Evolutionary conservation across 345 rosid genomes (phyloP).

Genomic region (Salix brachista): DNA sequence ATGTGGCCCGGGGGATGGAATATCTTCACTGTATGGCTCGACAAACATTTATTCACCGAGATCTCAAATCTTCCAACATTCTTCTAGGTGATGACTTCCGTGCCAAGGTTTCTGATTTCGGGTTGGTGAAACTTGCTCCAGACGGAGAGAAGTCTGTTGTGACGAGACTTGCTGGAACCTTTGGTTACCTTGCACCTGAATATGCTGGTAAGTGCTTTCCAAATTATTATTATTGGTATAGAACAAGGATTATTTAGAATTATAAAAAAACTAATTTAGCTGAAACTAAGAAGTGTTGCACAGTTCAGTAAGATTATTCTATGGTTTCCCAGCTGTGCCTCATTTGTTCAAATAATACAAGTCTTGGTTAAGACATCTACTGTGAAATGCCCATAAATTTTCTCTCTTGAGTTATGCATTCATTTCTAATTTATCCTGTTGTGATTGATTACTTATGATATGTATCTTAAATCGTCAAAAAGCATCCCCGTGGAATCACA

Average conservation of each 20-base stretch:
- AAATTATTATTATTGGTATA: background rate
- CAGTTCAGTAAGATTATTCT: background rate
- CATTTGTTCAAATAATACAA: background rate
- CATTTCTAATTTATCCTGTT: no score
- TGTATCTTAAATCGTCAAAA: background rate
- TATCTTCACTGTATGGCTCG: constrained; percentile 49
- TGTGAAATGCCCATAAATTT: background rate
- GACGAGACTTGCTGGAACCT: constrained; percentile 54
- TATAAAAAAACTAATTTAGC: background rate
- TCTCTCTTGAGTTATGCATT: no score
- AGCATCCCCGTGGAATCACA: background rate
- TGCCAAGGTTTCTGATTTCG: constrained; percentile 57
- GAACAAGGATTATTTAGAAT: background rate
- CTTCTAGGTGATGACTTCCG: constrained; percentile 45
- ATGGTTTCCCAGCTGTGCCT: background rate
- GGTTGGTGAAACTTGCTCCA: constrained; percentile 50
- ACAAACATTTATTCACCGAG: constrained; percentile 51
- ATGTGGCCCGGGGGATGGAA: constrained; percentile 58
- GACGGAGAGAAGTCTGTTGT: constrained; percentile 45
- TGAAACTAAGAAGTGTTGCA: background rate
- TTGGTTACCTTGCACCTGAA: constrained; percentile 63
- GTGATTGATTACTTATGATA: background rate
- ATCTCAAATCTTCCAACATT: constrained; percentile 57
- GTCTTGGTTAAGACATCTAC: background rate
- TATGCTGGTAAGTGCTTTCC: constrained; percentile 43